A percentile compares a stretch with the other conserved stretches of the same genome.
Conservation (phyloP, 495 filamentous ascomycete genomes). For the Extremus antarcticus region DNA sequence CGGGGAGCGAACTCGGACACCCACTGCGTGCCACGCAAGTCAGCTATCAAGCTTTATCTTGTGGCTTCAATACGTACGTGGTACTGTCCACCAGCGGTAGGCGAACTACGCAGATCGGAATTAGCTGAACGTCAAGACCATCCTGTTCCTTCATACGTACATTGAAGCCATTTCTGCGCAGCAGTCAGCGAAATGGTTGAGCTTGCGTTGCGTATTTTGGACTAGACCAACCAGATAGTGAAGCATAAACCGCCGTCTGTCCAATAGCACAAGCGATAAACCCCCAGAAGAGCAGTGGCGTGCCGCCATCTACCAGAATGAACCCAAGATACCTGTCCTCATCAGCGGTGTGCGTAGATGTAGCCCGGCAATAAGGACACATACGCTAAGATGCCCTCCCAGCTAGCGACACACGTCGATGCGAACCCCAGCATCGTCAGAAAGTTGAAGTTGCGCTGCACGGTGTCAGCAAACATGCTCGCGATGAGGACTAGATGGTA, state of each 20-base stretch:
- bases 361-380: neutral
- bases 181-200: neutral
- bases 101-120: too few relatives aligned
- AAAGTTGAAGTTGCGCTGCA: conserved; percentile 11
- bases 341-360: neutral
- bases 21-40: too few relatives aligned
- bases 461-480: neutral
- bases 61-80: too few relatives aligned
- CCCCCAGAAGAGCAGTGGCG: conserved; percentile 1
- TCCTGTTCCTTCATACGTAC: neutral
- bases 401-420: conserved; percentile 3
- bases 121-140: too few relatives aligned
- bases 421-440: conserved; percentile 12
- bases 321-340: neutral
- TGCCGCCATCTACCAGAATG: conserved; percentile 7
- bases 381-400: conserved; percentile 5
- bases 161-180: neutral
- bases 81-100: conserved; percentile 11
- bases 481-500: neutral
- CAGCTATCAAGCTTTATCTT: too few relatives aligned
- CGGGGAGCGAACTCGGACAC: conserved; percentile 16
- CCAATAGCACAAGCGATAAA: conserved; percentile 1
- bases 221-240: neutral
- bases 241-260: neutral
- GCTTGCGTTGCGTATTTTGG: neutral